These are phyloP conservation scores for Hortiboletus flavorubellus DNA, from an alignment of 768 basidiomycete genomes.

Conservation along the genomic window DNA sequence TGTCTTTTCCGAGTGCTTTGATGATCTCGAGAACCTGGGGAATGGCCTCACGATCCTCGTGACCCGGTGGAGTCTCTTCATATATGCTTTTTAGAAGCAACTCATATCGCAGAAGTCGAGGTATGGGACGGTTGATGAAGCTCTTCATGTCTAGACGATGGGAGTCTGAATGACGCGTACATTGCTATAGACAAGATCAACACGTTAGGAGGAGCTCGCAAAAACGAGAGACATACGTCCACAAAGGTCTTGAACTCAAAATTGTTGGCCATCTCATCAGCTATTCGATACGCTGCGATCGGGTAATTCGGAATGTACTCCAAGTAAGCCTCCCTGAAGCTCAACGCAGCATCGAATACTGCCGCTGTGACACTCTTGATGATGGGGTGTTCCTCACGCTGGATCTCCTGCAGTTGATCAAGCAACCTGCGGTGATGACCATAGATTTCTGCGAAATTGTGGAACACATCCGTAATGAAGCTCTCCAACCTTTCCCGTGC, in stretches of 20 bases:
- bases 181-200: constrained; percentile 34
- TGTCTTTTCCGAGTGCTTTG: constrained; percentile 80
- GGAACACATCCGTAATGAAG: constrained; percentile 86
- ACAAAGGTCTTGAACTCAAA: constrained; percentile 76
- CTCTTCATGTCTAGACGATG: constrained; percentile 87
- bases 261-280: constrained; percentile 84
- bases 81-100: constrained; percentile 78
- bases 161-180: constrained; percentile 65
- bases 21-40: constrained; percentile 86
- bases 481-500: constrained; percentile 61
- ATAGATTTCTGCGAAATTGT: constrained; percentile 78
- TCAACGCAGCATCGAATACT: constrained; percentile 83
- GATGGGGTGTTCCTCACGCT: constrained; percentile 81
- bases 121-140: constrained; percentile 91
- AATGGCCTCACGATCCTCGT: constrained; percentile 81
- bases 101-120: constrained; percentile 84
- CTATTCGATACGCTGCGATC: constrained; percentile 82
- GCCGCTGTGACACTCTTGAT: constrained; percentile 81
- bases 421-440: constrained; percentile 74
- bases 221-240: constrained; percentile 49
- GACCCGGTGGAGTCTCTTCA: constrained; percentile 66
- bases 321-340: constrained; percentile 91
- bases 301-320: constrained; percentile 94
- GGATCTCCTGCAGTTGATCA: constrained; percentile 78
- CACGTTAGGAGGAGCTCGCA: neutral